Percentiles rank a stretch among this genome's conserved stretches.
Conservation (phyloP, 345 rosid genomes). For the Gossypium turneri region DNA sequence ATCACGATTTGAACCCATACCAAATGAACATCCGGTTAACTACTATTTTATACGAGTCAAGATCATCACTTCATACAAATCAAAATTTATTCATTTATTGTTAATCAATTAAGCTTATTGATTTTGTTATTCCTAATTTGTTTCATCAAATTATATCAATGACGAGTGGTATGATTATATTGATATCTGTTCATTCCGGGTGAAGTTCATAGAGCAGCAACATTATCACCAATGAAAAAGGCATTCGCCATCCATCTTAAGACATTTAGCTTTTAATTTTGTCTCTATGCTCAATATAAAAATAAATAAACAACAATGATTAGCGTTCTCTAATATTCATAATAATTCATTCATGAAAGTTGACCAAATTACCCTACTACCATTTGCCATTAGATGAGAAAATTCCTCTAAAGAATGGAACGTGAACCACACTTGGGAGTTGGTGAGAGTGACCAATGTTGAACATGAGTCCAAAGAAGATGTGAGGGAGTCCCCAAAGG, state of each 20-base stretch:
- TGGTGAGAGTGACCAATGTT: background rate
- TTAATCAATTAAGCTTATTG: no score
- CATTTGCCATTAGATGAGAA: background rate
- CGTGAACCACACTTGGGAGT: conserved; percentile 1
- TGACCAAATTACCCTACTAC: background rate
- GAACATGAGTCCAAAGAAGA: background rate
- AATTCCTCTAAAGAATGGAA: background rate
- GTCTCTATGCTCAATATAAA: background rate
- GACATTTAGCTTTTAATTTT: background rate
- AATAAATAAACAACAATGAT: background rate
- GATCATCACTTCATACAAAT: no score
- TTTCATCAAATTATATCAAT: no score
- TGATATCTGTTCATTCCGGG: no score
- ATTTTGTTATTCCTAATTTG: no score
- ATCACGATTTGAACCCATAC: no score
- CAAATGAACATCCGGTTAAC: no score
- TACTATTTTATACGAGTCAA: no score
- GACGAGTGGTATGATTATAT: no score
- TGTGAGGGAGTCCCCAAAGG: background rate
- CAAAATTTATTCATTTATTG: no score
- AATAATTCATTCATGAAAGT: background rate
- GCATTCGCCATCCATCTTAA: background rate
- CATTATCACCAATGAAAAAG: background rate
- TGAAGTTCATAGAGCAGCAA: background rate
- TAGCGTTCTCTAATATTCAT: no score